phyloP scores from a whole-genome alignment of 257 asterid genomes.

The Nicotiana sylvestris region DNA sequence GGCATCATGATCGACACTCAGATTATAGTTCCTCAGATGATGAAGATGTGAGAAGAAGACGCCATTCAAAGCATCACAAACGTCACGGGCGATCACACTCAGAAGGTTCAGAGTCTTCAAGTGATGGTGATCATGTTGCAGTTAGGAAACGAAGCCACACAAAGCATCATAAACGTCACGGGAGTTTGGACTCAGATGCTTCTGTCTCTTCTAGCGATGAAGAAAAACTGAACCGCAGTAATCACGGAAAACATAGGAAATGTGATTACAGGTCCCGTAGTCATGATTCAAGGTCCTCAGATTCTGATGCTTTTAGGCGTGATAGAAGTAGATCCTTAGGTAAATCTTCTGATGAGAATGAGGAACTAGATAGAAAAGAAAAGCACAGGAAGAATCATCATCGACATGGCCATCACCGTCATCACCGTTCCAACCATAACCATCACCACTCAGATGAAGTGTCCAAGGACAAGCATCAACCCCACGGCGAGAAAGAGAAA shows the following conservation, averaged over 20 bases:
- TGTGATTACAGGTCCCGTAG: slow-evolving; percentile 28
- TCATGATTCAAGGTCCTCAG: slow-evolving; percentile 38
- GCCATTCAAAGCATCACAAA: slow-evolving; percentile 27
- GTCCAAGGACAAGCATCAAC: background rate
- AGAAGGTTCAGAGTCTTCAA: slow-evolving; percentile 31
- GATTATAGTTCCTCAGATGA: slow-evolving; percentile 41
- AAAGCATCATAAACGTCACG: slow-evolving; percentile 40
- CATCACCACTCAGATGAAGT: slow-evolving; percentile 10
- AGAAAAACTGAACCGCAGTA: slow-evolving; percentile 26
- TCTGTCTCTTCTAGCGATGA: slow-evolving; percentile 46
- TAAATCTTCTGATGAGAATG: slow-evolving; percentile 38
- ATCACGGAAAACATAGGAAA: slow-evolving; percentile 33
- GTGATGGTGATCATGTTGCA: slow-evolving; percentile 33
- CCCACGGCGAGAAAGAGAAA: background rate
- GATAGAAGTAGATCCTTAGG: slow-evolving; percentile 42
- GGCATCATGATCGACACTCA: slow-evolving; percentile 29
- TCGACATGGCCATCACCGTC: slow-evolving; percentile 29
- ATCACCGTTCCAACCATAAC: slow-evolving; percentile 17
- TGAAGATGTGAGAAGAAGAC: slow-evolving; percentile 29
- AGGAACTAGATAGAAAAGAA: slow-evolving; percentile 27
- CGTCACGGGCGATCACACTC: slow-evolving; percentile 29
- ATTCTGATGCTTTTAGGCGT: slow-evolving; percentile 36
- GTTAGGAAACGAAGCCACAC: slow-evolving; percentile 31
- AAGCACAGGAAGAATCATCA: slow-evolving; percentile 26
- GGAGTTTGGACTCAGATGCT: slow-evolving; percentile 27